phyloP scores from a whole-genome alignment of 495 filamentous ascomycete genomes.

The Neurospora sp. region DNA sequence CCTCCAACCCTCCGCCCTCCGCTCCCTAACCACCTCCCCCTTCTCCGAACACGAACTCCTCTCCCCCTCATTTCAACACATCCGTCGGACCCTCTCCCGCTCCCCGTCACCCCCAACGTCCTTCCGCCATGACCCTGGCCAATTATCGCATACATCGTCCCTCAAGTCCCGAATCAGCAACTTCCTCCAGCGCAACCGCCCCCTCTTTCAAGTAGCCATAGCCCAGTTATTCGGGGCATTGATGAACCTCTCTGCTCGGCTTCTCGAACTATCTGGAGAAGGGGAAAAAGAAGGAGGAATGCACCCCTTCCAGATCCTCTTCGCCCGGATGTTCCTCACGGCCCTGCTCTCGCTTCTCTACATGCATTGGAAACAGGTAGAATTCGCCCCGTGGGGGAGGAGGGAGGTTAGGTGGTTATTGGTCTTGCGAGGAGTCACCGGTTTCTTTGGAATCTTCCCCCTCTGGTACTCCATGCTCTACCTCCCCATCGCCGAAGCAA shows the following conservation, averaged over 20 bases:
- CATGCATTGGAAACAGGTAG: conserved; percentile 53
- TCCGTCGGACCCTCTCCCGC: not conserved
- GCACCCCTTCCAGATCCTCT: conserved; percentile 85
- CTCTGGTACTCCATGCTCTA: conserved; percentile 65
- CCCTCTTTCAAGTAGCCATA: conserved; percentile 59
- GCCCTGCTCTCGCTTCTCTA: conserved; percentile 55
- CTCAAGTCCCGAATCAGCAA: not conserved
- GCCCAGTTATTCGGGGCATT: conserved; percentile 77
- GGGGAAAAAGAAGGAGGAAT: conserved; percentile 31
- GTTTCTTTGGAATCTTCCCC: conserved; percentile 22
- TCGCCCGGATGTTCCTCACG: conserved; percentile 76
- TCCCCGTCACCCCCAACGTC: not conserved
- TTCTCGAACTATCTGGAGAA: conserved; percentile 65
- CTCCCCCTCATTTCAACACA: conserved; percentile 1
- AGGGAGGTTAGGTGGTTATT: conserved; percentile 40
- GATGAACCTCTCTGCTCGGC: conserved; percentile 79
- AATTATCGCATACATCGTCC: not conserved
- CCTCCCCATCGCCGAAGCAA: conserved; percentile 81
- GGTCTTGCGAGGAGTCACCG: too few species aligned
- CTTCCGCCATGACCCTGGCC: too few species aligned
- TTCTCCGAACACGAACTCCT: conserved; percentile 11
- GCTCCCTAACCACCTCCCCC: conserved; percentile 23
- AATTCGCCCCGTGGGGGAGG: conserved; percentile 60
- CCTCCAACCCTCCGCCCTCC: conserved; percentile 6
- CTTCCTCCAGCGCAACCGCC: conserved; percentile 51